Conservation (phyloP, 2,329 filamentous ascomycete species). For the Aspergillus quadrilineatus region DNA sequence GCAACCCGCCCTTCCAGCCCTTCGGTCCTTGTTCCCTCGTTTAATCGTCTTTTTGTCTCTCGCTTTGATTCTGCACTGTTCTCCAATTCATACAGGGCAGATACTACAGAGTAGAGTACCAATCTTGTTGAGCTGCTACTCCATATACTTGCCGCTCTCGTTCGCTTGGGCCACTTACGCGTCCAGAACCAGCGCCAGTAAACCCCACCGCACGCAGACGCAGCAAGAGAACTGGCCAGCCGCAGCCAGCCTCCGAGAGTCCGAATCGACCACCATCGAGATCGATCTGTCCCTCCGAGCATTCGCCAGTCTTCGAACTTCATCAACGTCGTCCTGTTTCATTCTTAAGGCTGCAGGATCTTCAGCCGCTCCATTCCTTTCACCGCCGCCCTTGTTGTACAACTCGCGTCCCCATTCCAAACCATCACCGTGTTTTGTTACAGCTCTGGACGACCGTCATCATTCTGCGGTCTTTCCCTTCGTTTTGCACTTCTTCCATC, state of each 20-base stretch:
- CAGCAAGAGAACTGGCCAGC: slow-evolving; percentile 8
- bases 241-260: slow-evolving; percentile 20
- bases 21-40: slow-evolving; percentile 5
- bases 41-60: slow-evolving; percentile 2
- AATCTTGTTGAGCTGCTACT: neutral
- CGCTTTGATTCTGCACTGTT: neutral
- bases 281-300: slow-evolving; percentile 17
- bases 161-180: slow-evolving; percentile 23
- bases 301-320: slow-evolving; percentile 11
- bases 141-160: slow-evolving; percentile 5
- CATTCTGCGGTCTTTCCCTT: slow-evolving; percentile 5
- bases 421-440: slow-evolving; percentile 15
- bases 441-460: slow-evolving; percentile 12
- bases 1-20: slow-evolving; percentile 1
- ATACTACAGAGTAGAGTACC: neutral
- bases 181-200: slow-evolving; percentile 24
- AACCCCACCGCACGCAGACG: slow-evolving; percentile 27
- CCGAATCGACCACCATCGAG: slow-evolving; percentile 12
- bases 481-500: slow-evolving; percentile 9
- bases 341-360: slow-evolving; percentile 15
- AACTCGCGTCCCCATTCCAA: neutral
- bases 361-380: slow-evolving; percentile 16
- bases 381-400: slow-evolving; percentile 7
- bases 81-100: neutral
- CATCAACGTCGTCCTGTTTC: slow-evolving; percentile 3